Evolutionary conservation across 495 filamentous ascomycete genomes (phyloP), one percentile per base, ranked within the genome.

Genomic region (Trichoderma virens): DNA sequence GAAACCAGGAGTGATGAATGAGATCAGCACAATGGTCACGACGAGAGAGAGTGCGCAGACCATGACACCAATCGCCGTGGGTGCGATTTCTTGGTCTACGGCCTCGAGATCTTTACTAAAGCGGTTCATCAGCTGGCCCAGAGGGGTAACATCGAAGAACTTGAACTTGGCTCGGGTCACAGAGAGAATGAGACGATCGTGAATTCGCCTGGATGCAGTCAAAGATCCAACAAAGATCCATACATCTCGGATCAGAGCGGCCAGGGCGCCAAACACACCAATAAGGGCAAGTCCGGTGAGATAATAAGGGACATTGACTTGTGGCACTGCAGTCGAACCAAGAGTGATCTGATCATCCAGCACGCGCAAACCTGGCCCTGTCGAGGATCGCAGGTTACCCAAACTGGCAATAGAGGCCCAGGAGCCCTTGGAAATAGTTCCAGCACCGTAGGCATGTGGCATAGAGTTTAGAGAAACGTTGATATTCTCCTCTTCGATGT

Each of bases 101-200:
- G 92, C 86, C 72, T 99, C 94, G 30, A 98, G 82, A 74, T 98
- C 95, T 74, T 97, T 98, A 66, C 93, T 97, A 75, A 99, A 99
- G 41, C 95, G 83, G 74, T 99, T 99, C 90, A 98, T 98, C 67
- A 99, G 82, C 74, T 97, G 94, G 14, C 95, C 95, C 0, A 97
- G 84, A 6, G 95, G 95, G 2, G 95, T 99, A 2, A 91, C 91
- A 73, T 99, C 95, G 72, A 99, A 99, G 80, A 99, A 99, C 67
- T 90, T 90, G 78, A 98, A 96, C 70, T 90, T 91, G 18, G 95
- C 95, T 61, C 92, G 87, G 63, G 90, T 88, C 31, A 99, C 83
- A 4, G 90, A 78, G 28, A 85, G 80, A 74, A 98, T 86, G 56
- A 99, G 83, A 30, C 84, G 82, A 63, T 85, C 79, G 72, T 99